phyloP scores from a whole-genome alignment of 371 early-diverging fungal genomes.

The Sporodiniella umbellata region DNA sequence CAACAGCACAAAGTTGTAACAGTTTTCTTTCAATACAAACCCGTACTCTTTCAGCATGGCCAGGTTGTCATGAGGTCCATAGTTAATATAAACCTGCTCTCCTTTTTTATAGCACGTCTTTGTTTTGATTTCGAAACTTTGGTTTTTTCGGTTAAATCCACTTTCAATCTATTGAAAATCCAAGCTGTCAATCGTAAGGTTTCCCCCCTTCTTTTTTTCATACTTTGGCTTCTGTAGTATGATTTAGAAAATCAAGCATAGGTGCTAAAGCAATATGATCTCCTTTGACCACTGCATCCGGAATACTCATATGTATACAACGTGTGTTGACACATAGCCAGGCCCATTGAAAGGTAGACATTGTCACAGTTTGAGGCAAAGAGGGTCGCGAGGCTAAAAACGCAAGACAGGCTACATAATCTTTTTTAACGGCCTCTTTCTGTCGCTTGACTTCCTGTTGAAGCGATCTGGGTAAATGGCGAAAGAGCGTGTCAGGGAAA shows the following conservation, averaged over 20 bases:
- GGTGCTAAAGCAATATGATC: constrained; percentile 59
- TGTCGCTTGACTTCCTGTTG: constrained; percentile 48
- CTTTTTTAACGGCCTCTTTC: constrained; percentile 39
- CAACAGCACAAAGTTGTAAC: constrained; percentile 48
- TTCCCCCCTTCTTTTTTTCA: background rate
- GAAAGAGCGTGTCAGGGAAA: constrained; percentile 35
- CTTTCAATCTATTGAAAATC: constrained; percentile 45
- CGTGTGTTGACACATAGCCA: constrained; percentile 68
- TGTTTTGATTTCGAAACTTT: constrained; percentile 57
- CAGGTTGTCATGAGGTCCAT: constrained; percentile 58
- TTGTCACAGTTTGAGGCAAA: constrained; percentile 42
- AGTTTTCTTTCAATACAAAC: constrained; percentile 49
- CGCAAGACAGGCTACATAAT: constrained; percentile 38
- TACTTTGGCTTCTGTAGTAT: constrained; percentile 54
- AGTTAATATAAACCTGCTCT: constrained; percentile 58
- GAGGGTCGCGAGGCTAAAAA: too few relatives aligned
- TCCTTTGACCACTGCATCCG: constrained; percentile 37
- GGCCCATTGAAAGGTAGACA: constrained; percentile 62
- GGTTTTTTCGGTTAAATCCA: constrained; percentile 44
- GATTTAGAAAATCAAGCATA: constrained; percentile 63
- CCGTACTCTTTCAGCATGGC: constrained; percentile 62
- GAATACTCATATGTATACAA: constrained; percentile 54
- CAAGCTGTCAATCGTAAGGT: background rate
- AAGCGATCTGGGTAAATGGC: constrained; percentile 41
- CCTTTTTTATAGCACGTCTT: constrained; percentile 52